Base-by-base conservation (phyloP, 306 rosid genomes). In the Cucumis hystrix region DNA sequence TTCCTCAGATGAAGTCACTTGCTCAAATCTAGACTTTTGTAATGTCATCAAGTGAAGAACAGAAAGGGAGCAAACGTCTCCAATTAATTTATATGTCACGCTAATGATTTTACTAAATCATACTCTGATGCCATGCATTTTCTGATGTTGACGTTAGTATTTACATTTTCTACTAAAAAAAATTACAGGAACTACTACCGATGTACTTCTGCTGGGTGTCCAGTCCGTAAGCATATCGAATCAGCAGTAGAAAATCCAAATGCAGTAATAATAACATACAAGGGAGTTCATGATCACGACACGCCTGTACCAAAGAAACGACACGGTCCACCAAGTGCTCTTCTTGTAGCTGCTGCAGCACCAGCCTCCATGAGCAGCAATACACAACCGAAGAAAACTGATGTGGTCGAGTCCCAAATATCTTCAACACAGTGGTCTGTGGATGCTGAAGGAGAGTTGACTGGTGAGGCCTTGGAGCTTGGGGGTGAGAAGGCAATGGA, bases 171-270 rank as follows among this genome's bases (percentile, higher is more conserved):
- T 8, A 13, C 49, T 8, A 2, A 43, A 52, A 16, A 16, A 52
- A 52, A 52, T 18, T 78, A 28, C 91, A 96, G 99, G 84, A 96
- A 96, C 92, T 96, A 96, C 86, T 96, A 96, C 67, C 86, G 99
- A 88, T 96, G 99, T 79, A 96, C 99, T 81, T 96, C 99, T 30
- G 99, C 99, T 14, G 98, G 98, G 75, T 96, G 99, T 83, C 99
- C 99, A 41, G 99, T 96, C 35, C 87, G 97, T 72, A 96, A 92
- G 85, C 98, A 96, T 78, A 88, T 96, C 18, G 99, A 95, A 85
- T 83, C 88, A 16, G 95, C 96, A 1, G 81, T 88, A 2, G 93
- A 95, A 81, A 88, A 89, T 83, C 82, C 91, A 25, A 83, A 76
- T 65, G 94, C 91, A 7, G 87, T 90, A 57, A 86, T 90, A 69